Evolutionary conservation across 768 basidiomycete species (phyloP).

Genomic region (Flagelloscypha sp.): DNA sequence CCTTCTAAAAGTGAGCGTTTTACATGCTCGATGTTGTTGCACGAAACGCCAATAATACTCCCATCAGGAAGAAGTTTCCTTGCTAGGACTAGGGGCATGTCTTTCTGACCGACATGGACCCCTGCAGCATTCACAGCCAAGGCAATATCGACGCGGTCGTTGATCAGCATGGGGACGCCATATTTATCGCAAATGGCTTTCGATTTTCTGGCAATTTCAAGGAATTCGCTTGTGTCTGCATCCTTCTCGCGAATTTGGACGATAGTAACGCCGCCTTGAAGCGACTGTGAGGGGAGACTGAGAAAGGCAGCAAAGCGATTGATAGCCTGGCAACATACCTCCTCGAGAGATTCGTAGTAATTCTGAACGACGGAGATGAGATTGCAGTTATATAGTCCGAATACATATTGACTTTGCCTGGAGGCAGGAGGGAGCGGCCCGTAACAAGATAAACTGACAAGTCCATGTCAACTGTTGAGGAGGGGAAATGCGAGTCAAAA

Average conservation of each 20-base stretch:
- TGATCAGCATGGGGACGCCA: conserved; percentile 77
- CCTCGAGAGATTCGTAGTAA: conserved; percentile 67
- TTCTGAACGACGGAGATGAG: conserved; percentile 29
- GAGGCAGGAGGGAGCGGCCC: conserved; percentile 66
- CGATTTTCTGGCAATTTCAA: conserved; percentile 59
- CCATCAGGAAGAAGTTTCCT: conserved; percentile 59
- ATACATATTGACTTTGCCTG: conserved; percentile 49
- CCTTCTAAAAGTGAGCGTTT: conserved; percentile 49
- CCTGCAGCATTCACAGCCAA: conserved; percentile 70
- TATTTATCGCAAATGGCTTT: conserved; percentile 70
- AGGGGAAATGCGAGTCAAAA: no score
- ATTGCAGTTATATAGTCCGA: background rate
- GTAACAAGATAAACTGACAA: conserved; percentile 85
- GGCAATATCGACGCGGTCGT: conserved; percentile 83
- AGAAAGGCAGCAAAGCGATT: conserved; percentile 1
- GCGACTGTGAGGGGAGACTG: conserved; percentile 37
- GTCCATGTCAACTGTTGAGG: no score
- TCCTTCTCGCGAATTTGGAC: conserved; percentile 89
- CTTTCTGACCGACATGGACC: conserved; percentile 85
- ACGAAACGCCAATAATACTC: conserved; percentile 75
- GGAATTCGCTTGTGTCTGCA: conserved; percentile 78
- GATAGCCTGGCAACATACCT: conserved; percentile 32
- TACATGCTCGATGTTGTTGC: conserved; percentile 61
- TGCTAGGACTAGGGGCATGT: conserved; percentile 65
- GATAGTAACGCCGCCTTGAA: conserved; percentile 81